Base-by-base conservation (phyloP, 768 basidiomycete species). In the Termitomyces sp. region DNA sequence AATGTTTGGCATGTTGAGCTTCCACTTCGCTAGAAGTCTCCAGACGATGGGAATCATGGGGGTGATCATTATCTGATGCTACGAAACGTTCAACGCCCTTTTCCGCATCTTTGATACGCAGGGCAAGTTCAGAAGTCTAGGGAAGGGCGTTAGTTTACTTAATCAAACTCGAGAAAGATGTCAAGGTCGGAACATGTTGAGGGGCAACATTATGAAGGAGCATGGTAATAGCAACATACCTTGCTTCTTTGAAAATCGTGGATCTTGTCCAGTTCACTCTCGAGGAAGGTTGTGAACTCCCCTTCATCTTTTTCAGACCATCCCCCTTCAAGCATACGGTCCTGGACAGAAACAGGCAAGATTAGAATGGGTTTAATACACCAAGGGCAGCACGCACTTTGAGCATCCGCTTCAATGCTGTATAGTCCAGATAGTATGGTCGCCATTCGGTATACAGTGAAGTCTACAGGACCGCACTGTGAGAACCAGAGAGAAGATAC, bases 221-320 rank as follows among this genome's bases (percentile, higher is more conserved):
- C 13, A 32, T 47, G 26, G 0, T 22, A 32, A 24, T 43, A 57
- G 24, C 5, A 37, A 37, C 69, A 66, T 54, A 88, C 93, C 84
- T 97, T 98, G 34, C 79, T 76, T 69, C 87, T 91, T 70, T 98
- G 96, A 69, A 98, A 98, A 67, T 88, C 87, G 65, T 95, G 89
- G 44, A 98, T 87, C 76, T 98, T 98, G 67, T 95, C 91, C 33
- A 98, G 80, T 75, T 98, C 95, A 58, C 77, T 78, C 66, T 91
- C 88, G 55, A 98, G 84, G 76, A 88, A 82, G 43, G 68, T 71
- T 12, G 86, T 88, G 68, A 98, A 98, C 40, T 90, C 85, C 34
- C 78, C 76, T 74, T 98, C 96, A 69, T 97, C 93, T 14, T 78
- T 73, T 45, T 84, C 82, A 33, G 78, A 82, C 96, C 96, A 98